Evolutionary conservation across 2,329 filamentous ascomycete species (phyloP).

Genomic region (Thielaviopsis ethacetica): DNA sequence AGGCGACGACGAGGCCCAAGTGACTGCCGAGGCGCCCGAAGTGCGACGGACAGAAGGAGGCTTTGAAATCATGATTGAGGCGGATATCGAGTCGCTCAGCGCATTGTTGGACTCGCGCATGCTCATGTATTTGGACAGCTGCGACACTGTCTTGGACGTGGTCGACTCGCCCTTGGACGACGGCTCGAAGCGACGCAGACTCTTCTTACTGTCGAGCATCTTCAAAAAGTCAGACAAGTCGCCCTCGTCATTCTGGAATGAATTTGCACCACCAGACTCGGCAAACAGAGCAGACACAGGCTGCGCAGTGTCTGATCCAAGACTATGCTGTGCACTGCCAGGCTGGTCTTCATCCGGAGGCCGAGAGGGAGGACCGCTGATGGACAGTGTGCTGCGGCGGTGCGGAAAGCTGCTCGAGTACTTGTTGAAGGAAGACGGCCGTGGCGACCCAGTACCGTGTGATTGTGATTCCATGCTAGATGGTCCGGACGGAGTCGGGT

Average conservation of each 20-base stretch:
- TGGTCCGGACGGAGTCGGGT: conserved; percentile 25
- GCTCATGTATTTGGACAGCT: conserved; percentile 68
- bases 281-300: conserved; percentile 69
- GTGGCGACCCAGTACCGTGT: conserved; percentile 60
- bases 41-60: conserved; percentile 43
- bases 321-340: conserved; percentile 66
- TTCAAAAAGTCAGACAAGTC: conserved; percentile 90
- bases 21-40: conserved; percentile 43
- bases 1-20: conserved; percentile 73
- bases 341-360: conserved; percentile 52
- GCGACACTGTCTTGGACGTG: conserved; percentile 59
- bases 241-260: conserved; percentile 63
- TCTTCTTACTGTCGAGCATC: conserved; percentile 72
- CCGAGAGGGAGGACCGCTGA: conserved; percentile 45
- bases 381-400: conserved; percentile 60
- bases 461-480: conserved; percentile 39
- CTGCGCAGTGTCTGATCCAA: conserved; percentile 50
- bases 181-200: conserved; percentile 61
- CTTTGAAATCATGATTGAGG: conserved; percentile 68
- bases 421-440: conserved; percentile 58
- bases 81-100: conserved; percentile 84
- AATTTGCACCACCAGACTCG: conserved; percentile 50
- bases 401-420: conserved; percentile 94
- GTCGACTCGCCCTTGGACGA: conserved; percentile 47
- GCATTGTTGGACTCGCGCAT: conserved; percentile 83